Conservation (phyloP, 176 grass and related monocot genomes). For the Zea mays region DNA sequence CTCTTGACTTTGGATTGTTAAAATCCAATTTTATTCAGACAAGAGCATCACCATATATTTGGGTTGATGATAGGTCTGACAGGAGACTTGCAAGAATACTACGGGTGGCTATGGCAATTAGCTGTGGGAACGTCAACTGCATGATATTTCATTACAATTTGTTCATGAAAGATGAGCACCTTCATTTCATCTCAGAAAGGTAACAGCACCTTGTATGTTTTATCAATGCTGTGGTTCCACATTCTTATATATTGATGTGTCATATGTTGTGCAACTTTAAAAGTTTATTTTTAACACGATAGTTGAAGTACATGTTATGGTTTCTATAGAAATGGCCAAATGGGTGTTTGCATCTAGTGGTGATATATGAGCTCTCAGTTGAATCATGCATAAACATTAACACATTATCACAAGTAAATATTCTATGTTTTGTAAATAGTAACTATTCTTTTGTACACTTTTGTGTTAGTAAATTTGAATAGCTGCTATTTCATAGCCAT, state of each 20-base stretch:
- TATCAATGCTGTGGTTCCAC: conserved; percentile 5
- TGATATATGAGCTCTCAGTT: conserved; percentile 1
- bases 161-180: conserved; percentile 96
- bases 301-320: conserved; percentile 8
- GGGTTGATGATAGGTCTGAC: conserved; percentile 85
- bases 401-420: conserved; percentile 8
- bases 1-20: conserved; percentile 75
- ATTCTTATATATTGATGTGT: conserved; percentile 3
- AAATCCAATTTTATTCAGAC: conserved; percentile 94
- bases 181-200: conserved; percentile 86
- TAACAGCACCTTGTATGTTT: conserved; percentile 40
- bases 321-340: background rate
- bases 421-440: background rate
- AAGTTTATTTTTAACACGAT: background rate
- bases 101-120: conserved; percentile 74
- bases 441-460: conserved; percentile 11
- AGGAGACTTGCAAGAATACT: conserved; percentile 73
- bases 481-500: conserved; percentile 2
- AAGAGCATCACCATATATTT: conserved; percentile 84
- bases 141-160: conserved; percentile 98
- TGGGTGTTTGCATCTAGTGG: background rate
- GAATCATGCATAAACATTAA: conserved; percentile 8
- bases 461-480: conserved; percentile 5
- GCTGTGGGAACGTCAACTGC: conserved; percentile 62
- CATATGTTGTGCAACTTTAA: background rate